Evolutionary conservation across 2,329 filamentous ascomycete species (phyloP), one percentile per base, ranked within the genome.

Genomic region (Pestalotiopsis sp.): DNA sequence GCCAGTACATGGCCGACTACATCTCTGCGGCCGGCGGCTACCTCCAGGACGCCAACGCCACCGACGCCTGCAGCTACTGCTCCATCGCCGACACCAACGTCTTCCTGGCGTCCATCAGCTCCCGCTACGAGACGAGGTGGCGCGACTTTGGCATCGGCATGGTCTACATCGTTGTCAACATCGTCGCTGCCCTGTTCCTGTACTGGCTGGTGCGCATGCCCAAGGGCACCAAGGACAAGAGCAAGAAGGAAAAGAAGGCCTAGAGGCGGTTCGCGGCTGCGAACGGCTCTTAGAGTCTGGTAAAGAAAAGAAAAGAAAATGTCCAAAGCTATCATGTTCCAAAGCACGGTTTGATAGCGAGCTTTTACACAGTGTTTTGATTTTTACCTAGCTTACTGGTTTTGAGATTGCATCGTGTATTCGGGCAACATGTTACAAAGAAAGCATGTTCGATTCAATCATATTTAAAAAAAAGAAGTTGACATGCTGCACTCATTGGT

Each of bases 71-170:
- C 74, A 71, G 81, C 20, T 89, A 78, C 73, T 84, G 83, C 68
- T 71, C 77, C 1, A 49, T 82, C 7, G 68, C 70, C 5, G 72
- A 78, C 12, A 82, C 82, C 3, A 82, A 85, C 69, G 70, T 66
- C 17, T 83, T 79, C 70, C 70, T 84, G 56, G 68, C 79, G 1
- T 66, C 25, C 0, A 79, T 82, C 45, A 78, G 81, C 49, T 82
- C 85, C 60, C 76, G 80, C 36, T 89, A 86, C 72, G 74, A 73
- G 64, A 77, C 87, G 52, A 78, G 85, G 60, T 90, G 87, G 87
- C 83, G 87, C 64, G 87, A 90, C 73, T 87, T 86, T 66, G 87
- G 87, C 2, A 81, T 90, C 31, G 78, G 88, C 71, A 86, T 82
- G 78, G 81, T 80, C 0, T 90, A 87, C 70, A 84, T 88, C 68